Base-by-base conservation (phyloP, 2,329 filamentous ascomycete species). In the Apiospora malaysiana region DNA sequence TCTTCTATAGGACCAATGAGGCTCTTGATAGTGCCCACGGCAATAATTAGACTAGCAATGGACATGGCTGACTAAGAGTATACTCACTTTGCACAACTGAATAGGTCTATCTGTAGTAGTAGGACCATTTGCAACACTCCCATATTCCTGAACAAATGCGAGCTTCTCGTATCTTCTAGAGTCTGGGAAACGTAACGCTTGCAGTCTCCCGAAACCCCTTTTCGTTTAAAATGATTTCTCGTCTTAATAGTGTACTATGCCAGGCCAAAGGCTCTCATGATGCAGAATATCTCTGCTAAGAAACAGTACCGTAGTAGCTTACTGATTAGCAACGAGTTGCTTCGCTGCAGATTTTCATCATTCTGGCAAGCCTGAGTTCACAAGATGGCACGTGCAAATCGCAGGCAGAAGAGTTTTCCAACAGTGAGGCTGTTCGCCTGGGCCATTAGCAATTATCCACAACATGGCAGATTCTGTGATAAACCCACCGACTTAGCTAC, bases 361-460 rank as follows among this genome's bases (percentile, higher is more conserved):
- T 25, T 32, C 49, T 21, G 18, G 10, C 8, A 59, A 59, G 51
- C 27, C 51, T 37, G 27, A 21, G 18, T 4, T 32, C 32, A 23
- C 56, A 40, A n/a, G 16, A 16, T 59, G 16, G 51, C 56, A 63
- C 32, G 56, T 63, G 56, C 32, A 63, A 40, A 21, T 2, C 40
- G n/a, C 27, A 63, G 21, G 18, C 4, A 18, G 56, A 37, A 59
- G 27, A n/a, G 8, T n/a, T 37, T 37, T 59, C n/a, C 8, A n/a
- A 40, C 32, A 63, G 56, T 63, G 32, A 63, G 56, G 56, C 32
- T 63, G 56, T 63, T 40, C 32, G 21, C 27, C 56, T 63, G 3
- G 56, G n/a, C 1, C 8, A 21, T 18, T 32, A 40, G 10, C n/a
- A 12, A 6, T 21, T 63, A 40, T n/a, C 56, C 56, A 63, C 56